These are phyloP conservation scores for Saccharomycopsis babjevae DNA, from an alignment of 805 yeast genomes.

Conservation along the genomic window DNA sequence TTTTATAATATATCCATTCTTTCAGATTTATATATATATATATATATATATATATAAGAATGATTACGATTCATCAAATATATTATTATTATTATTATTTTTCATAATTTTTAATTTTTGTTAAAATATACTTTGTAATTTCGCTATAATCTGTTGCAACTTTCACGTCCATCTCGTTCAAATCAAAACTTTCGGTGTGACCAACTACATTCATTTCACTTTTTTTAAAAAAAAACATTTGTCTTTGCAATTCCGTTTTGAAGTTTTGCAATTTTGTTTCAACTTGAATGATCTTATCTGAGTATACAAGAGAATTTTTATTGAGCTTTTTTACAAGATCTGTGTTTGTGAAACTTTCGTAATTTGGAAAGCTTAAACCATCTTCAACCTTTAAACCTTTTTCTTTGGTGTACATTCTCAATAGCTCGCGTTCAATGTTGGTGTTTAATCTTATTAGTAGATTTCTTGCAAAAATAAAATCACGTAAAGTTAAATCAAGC, in stretches of 20 bases:
- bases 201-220: conserved; percentile 43
- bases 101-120: background rate
- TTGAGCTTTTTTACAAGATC: conserved; percentile 17
- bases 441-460: conserved; percentile 19
- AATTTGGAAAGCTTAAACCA: background rate
- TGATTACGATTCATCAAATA: background rate
- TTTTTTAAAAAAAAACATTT: conserved; percentile 43
- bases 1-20: background rate
- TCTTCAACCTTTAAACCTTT: background rate
- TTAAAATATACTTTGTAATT: background rate
- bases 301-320: conserved; percentile 14
- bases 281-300: conserved; percentile 10
- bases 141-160: background rate
- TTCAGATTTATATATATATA: background rate
- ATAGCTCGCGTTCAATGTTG: background rate
- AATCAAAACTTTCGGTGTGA: background rate
- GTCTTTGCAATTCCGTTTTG: conserved; percentile 45
- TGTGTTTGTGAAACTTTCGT: background rate
- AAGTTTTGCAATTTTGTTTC: conserved; percentile 4
- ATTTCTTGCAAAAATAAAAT: conserved; percentile 22
- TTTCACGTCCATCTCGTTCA: background rate
- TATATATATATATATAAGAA: background rate
- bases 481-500: conserved; percentile 22
- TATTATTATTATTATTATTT: background rate
- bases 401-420: background rate